Evolutionary conservation across 371 early-diverging fungal species (phyloP).

Genomic region (Synchytrium microbalum): DNA sequence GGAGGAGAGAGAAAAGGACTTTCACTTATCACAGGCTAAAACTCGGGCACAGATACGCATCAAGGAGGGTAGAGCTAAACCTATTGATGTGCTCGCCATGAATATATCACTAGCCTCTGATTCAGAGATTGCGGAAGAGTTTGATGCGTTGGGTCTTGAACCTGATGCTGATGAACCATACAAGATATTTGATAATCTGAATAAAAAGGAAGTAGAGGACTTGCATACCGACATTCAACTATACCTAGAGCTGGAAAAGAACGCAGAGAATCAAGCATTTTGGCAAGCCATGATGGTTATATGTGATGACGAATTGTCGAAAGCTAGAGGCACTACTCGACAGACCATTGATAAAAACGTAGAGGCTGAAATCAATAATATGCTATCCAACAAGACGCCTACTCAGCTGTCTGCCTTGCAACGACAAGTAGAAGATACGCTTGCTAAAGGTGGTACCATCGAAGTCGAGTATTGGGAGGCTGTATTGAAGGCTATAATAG

Average conservation of each 20-base stretch:
- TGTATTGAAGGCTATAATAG: constrained; percentile 60
- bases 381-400: constrained; percentile 66
- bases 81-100: constrained; percentile 89
- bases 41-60: constrained; percentile 85
- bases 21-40: constrained; percentile 85
- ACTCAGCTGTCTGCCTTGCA: constrained; percentile 64
- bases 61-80: constrained; percentile 74
- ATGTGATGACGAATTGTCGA: constrained; percentile 57
- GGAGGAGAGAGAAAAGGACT: constrained; percentile 85
- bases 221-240: constrained; percentile 76
- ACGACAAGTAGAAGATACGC: constrained; percentile 59
- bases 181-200: constrained; percentile 64
- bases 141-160: constrained; percentile 65
- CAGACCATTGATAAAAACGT: constrained; percentile 12
- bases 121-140: constrained; percentile 47
- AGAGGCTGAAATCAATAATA: constrained; percentile 52
- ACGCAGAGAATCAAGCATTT: constrained; percentile 62
- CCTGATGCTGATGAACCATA: constrained; percentile 84
- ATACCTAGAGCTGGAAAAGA: constrained; percentile 74
- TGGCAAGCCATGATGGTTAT: constrained; percentile 81
- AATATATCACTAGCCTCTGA: constrained; percentile 70
- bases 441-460: constrained; percentile 57
- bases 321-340: constrained; percentile 2
- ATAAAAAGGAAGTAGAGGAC: constrained; percentile 60
- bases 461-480: constrained; percentile 95